Conservation (phyloP, 371 early-diverging fungal species). For the Rhizomucor pusillus region DNA sequence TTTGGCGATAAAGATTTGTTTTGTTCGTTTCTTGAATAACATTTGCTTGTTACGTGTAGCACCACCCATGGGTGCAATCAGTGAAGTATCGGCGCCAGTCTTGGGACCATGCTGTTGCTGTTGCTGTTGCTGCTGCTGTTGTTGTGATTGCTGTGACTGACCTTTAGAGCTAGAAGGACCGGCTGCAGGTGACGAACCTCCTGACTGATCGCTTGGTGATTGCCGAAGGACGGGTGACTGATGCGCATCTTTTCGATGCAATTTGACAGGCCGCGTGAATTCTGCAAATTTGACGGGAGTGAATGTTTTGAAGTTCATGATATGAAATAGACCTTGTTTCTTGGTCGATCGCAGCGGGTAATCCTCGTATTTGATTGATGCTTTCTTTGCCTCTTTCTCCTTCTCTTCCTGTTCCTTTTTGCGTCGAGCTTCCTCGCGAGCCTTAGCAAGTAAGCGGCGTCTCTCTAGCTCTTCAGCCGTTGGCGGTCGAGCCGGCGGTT, state of each 20-base stretch:
- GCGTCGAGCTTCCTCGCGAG: no score
- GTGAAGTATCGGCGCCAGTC: conserved; percentile 70
- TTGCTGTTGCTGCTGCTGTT: conserved; percentile 12
- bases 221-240: conserved; percentile 32
- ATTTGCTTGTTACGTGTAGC: conserved; percentile 78
- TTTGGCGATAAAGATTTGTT: conserved; percentile 74
- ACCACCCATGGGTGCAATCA: conserved; percentile 79
- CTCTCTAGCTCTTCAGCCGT: no score
- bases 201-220: conserved; percentile 1
- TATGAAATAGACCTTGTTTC: conserved; percentile 34
- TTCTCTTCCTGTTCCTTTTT: no score
- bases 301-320: conserved; percentile 64
- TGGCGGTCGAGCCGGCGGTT: no score
- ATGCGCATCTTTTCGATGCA: conserved; percentile 59
- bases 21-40: conserved; percentile 81
- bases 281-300: conserved; percentile 51
- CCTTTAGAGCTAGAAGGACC: conserved; percentile 4
- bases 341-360: conserved; percentile 11
- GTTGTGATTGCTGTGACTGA: conserved; percentile 23
- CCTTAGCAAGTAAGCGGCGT: no score
- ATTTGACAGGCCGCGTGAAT: conserved; percentile 68
- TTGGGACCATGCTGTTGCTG: conserved; percentile 32
- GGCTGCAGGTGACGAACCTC: conserved; percentile 4
- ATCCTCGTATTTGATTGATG: conserved; percentile 12
- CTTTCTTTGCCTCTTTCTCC: no score